Base-by-base conservation (phyloP, 257 asterid genomes). In the Rauvolfia tetraphylla region DNA sequence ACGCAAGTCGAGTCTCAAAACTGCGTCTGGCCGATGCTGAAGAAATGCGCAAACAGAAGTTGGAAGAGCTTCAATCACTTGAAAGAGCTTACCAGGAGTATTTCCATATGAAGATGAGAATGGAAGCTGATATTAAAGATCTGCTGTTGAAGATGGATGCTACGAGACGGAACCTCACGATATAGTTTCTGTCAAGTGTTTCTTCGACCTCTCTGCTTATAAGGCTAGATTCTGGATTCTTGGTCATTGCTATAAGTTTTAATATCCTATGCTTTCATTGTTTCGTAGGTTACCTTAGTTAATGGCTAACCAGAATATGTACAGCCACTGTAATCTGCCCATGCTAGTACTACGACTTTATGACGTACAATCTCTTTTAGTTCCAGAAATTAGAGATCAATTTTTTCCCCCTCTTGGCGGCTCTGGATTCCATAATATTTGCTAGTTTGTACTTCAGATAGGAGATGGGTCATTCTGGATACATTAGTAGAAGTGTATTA, bases 121-220 rank as follows among this genome's bases (percentile, higher is more conserved):
- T 94, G 98, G 98, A 94, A 80, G 75, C 88, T 9, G 96, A 94
- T 44, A 90, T 94, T 74, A 95, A 91, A 84, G 98, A 92, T 82
- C 90, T 92, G 67, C 80, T 95, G 82, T 67, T 95, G 83, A 91
- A 91, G 84, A 92, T 95, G 98, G 98, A 95, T 81, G 92, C 96
- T 46, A 86, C 96, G 0, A 82, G 97, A 82, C 85, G 96, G 82
- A 95, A 91, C 79, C 90, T 95, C 34, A 44, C 87, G 42, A 58
- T 84, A 66, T 85, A 90, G 87, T 75, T n/a, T 72, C 34, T 68
- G 80, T 66, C 54, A 58, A 53, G 74, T 68, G 58, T 77, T 71
- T 58, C 58, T 53, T 23, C 22, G 72, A 33, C 76, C 48, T 49
- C 57, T 69, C 13, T 12, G 29, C 56, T 74, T 67, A 34, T 31